Evolutionary conservation across 495 filamentous ascomycete species (phyloP).

Genomic region (Talaromyces liani): DNA sequence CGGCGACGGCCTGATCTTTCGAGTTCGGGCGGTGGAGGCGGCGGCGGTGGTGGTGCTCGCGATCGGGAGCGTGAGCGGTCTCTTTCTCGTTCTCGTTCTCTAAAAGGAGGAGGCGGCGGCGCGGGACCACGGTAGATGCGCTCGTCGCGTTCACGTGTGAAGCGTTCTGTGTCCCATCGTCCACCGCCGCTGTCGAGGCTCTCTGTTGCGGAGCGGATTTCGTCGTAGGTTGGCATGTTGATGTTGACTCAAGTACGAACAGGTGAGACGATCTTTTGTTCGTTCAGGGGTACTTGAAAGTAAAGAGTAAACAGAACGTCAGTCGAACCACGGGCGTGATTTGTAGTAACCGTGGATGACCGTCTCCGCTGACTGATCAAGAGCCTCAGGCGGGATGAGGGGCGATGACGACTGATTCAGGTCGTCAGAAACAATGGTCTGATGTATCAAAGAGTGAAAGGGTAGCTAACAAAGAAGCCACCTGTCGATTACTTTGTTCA

Average conservation of each 20-base stretch:
- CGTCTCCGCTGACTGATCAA: slow-evolving; percentile 20
- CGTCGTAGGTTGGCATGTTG: slow-evolving; percentile 41
- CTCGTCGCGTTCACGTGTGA: slow-evolving; percentile 39
- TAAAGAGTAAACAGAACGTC: neutral
- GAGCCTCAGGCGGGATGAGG: slow-evolving; percentile 4
- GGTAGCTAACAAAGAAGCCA: neutral
- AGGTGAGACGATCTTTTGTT: neutral
- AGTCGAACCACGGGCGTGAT: slow-evolving; percentile 9
- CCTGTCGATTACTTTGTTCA: neutral
- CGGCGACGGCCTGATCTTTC: slow-evolving; percentile 21
- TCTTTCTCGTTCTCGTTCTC: slow-evolving; percentile 16
- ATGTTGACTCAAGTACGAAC: neutral
- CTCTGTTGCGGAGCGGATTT: slow-evolving; percentile 35
- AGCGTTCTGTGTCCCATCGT: slow-evolving; percentile 40
- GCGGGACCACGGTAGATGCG: slow-evolving; percentile 35
- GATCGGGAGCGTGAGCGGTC: slow-evolving; percentile 13
- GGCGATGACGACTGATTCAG: slow-evolving; percentile 10
- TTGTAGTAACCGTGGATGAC: slow-evolving; percentile 21
- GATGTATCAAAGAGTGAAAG: neutral
- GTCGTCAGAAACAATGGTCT: neutral
- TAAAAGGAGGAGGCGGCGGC: slow-evolving; percentile 9
- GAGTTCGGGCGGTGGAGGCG: slow-evolving; percentile 16
- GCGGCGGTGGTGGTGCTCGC: slow-evolving; percentile 17
- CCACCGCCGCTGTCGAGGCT: slow-evolving; percentile 23
- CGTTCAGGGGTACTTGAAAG: neutral